A percentile compares a stretch with the other conserved stretches of the same genome.
These are phyloP conservation scores for Emergomyces orientalis DNA, from an alignment of 2,329 filamentous ascomycete genomes.

Conservation along the genomic window DNA sequence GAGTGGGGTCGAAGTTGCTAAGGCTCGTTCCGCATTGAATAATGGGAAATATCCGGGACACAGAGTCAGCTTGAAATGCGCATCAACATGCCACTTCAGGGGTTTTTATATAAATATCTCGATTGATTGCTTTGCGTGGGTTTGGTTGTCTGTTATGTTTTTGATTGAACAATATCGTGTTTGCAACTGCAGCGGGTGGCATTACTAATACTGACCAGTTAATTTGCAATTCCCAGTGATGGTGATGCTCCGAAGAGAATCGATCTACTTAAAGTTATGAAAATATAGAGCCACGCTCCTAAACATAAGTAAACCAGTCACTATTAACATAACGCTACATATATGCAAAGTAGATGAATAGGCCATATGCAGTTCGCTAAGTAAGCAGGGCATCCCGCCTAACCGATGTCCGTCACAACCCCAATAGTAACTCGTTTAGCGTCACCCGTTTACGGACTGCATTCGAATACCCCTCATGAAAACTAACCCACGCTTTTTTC, in stretches of 20 bases:
- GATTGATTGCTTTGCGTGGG: too few relatives aligned
- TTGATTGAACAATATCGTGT: background rate
- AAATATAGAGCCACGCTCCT: background rate
- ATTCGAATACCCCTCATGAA: conserved; percentile 84
- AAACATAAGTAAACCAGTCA: background rate
- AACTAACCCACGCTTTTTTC: conserved; percentile 73
- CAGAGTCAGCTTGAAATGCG: background rate
- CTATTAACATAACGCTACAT: background rate
- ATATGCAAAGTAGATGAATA: background rate
- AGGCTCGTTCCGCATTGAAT: background rate
- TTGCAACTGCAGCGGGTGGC: background rate
- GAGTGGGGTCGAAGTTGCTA: background rate
- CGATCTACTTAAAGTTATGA: background rate
- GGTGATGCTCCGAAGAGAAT: background rate
- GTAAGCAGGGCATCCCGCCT: too few relatives aligned
- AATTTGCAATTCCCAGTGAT: background rate
- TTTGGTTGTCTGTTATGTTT: too few relatives aligned
- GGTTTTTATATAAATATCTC: background rate
- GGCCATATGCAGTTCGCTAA: background rate
- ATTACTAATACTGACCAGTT: background rate
- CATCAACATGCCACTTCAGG: background rate
- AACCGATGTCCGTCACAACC: conserved; percentile 20
- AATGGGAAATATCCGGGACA: background rate
- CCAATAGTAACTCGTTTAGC: conserved; percentile 62
- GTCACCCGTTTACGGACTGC: conserved; percentile 83